These are phyloP conservation scores for Aspergillus fischeri DNA, from an alignment of 2,329 filamentous ascomycete species.

Conservation along the genomic window DNA sequence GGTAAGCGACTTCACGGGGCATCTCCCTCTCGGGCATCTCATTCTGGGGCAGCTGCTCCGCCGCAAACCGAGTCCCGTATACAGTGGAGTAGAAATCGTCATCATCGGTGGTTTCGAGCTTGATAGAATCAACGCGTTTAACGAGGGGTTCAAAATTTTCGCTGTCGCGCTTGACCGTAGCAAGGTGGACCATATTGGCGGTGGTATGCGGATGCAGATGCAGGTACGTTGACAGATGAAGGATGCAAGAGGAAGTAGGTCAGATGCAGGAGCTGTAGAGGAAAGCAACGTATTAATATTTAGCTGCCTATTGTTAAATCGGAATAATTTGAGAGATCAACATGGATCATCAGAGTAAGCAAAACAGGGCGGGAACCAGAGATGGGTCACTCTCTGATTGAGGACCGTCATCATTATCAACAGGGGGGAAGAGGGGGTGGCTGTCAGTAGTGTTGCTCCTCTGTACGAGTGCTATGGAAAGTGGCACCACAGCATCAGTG, in stretches of 20 bases:
- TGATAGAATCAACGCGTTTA: conserved; percentile 45
- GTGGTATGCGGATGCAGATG: neutral
- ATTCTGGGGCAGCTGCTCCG: conserved; percentile 71
- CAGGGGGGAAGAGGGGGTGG: neutral
- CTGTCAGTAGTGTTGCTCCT: neutral
- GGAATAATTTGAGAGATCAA: neutral
- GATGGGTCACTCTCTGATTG: too few species aligned
- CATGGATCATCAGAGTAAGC: neutral
- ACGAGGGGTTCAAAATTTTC: conserved; percentile 33
- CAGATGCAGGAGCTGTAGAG: neutral
- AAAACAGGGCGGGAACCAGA: neutral
- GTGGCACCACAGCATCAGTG: neutral
- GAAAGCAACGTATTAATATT: neutral
- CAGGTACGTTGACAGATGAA: neutral
- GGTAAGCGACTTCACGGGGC: conserved; percentile 89
- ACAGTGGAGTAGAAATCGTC: conserved; percentile 67
- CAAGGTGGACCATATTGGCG: conserved; percentile 39
- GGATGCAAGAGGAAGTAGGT: neutral
- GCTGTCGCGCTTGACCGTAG: conserved; percentile 34
- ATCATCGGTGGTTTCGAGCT: conserved; percentile 41
- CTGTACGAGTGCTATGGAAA: too few species aligned
- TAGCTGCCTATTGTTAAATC: neutral
- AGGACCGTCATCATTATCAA: too few species aligned
- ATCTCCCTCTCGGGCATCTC: conserved; percentile 89
- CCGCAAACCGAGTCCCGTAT: conserved; percentile 82